Base-by-base conservation (phyloP, 2,329 filamentous ascomycete species). In the Chaetoscypha palmicola region DNA sequence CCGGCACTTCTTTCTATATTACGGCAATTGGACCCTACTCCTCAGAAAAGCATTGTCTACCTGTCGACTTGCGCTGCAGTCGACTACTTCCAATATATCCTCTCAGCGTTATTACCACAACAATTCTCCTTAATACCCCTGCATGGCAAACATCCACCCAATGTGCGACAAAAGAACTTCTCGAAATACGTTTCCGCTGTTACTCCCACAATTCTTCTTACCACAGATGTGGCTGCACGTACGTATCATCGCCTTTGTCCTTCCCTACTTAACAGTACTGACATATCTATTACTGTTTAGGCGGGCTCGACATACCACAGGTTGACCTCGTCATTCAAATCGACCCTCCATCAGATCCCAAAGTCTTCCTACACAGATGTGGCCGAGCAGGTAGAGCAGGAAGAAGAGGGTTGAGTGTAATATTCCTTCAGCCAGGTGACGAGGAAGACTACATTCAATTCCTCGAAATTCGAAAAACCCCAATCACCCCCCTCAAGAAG, bases 371-470 rank as follows among this genome's bases (percentile, higher is more conserved):
- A 48, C 92, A 98, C 64, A 83, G 92, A 4, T 85, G 92, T 21
- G 92, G 92, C 1, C 77, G 92, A 51, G 88, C 92, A 1, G 92
- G 92, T 0, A 77, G 92, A 17, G 95, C 95, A 61, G 90, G 90
- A 0, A 76, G 91, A 49, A 81, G 83, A 49, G 92, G 92, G 0
- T 68, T 96, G 16, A 88, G 89, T 11, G 77, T 97, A 1, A 81
- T 94, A 1, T 82, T 98, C 62, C 72, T 98, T 14, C 86, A 86
- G 5, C 84, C 86, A 0, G 89, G 89, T 1, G 73, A 80, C 14
- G 92, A 97, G 65, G 87, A 92, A 63, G 89, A 94, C 58, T 97
- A 96, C 59, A 74, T 95, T 1, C 76, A 82, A 1, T 97, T 96
- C 55, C 71, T 98, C 2, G 81, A 86, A 38, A 81, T 95, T 14